Percentiles rank a stretch among this genome's conserved stretches.
phyloP scores from a whole-genome alignment of 192 early-diverging fungal species.

The Phycomyces blakesleeanus region DNA sequence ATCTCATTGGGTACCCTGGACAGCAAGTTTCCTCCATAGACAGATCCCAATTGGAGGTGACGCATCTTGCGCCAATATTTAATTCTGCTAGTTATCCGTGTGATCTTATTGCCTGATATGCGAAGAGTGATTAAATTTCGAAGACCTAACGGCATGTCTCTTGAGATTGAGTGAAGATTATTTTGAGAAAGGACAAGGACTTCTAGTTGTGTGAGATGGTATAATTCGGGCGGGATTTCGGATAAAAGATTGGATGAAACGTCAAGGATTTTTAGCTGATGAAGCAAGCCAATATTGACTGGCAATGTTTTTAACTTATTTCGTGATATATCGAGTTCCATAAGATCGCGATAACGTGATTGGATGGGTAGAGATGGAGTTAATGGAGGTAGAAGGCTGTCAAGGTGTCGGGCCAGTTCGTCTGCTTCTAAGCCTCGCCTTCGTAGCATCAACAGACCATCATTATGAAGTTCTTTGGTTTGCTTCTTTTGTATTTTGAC shows the following conservation, averaged over 20 bases:
- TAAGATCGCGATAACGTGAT: slow-evolving; percentile 22
- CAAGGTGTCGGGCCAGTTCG: slow-evolving; percentile 34
- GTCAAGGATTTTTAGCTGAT: slow-evolving; percentile 39
- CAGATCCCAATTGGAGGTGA: slow-evolving; percentile 45
- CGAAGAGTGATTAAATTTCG: slow-evolving; percentile 37
- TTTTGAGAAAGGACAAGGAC: slow-evolving; percentile 51
- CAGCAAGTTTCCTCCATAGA: slow-evolving; percentile 49
- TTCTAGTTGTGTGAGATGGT: slow-evolving; percentile 37
- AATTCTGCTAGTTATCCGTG: slow-evolving; percentile 31
- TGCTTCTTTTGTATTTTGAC: slow-evolving; percentile 13
- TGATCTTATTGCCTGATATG: slow-evolving; percentile 44
- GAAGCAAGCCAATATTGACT: slow-evolving; percentile 29
- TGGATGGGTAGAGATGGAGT: slow-evolving; percentile 25
- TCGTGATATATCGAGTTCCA: slow-evolving; percentile 52
- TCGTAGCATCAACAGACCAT: slow-evolving; percentile 33
- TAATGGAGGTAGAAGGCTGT: slow-evolving; percentile 26
- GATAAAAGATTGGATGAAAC: slow-evolving; percentile 44
- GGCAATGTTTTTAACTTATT: slow-evolving; percentile 44
- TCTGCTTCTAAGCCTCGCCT: slow-evolving; percentile 35
- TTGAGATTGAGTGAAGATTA: slow-evolving; percentile 34
- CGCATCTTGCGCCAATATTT: slow-evolving; percentile 37
- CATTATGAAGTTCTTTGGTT: background rate
- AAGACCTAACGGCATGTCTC: slow-evolving; percentile 34
- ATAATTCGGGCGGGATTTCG: slow-evolving; percentile 45
- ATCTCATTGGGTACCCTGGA: slow-evolving; percentile 38